Evolutionary conservation across 805 yeast genomes (phyloP), one percentile per base, ranked within the genome.

Genomic region (Candida rishiriensis): DNA sequence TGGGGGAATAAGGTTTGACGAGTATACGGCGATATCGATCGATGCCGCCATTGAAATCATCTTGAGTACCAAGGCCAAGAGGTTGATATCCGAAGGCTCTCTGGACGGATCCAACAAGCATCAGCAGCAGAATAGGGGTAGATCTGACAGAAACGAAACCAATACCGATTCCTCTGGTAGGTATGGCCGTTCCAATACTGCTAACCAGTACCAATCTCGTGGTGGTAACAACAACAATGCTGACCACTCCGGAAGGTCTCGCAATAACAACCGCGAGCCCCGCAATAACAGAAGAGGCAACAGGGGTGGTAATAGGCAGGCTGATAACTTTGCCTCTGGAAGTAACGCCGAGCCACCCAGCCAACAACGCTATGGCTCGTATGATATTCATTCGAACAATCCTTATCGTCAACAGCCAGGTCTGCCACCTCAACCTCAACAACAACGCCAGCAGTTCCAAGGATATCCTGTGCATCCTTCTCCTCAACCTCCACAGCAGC

Each of bases 1-100:
- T 54, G 90, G 89, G 8, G 86, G 86, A 13, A 78, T 87, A 10
- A 80, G 80, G 51, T 90, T 85, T 61, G 96, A 88, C 56, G 96
- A 89, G 57, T 89, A 88, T 57, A 73, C 83, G 3, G 76, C 78
- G 38, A 71, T 88, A n/a, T 79, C 81, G 3, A 67, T 80, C 10
- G 78, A 78, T 33, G 83, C 78, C 36, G 90, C 90, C 0, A 74
- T 83, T 12, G 79, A 79, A 39, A 64, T 85, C 16, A 51, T 83
- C 13, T 40, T 54, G 30, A 53, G 60, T n/a, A 53, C 63, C 3
- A 71, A 69, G 44, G 74, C 73, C 4, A 76, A 71, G 46, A 59
- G 56, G 32, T 54, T 49, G 21, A 21, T 21, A 21, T 21, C 7
- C 7, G 26, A 21, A 21, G 26, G 26, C 7, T 57, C 55, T 16